Percentiles rank a stretch among this genome's conserved stretches.
Evolutionary conservation across 2,329 filamentous ascomycete genomes (phyloP).

Genomic region (Ceratocystis lukuohia): DNA sequence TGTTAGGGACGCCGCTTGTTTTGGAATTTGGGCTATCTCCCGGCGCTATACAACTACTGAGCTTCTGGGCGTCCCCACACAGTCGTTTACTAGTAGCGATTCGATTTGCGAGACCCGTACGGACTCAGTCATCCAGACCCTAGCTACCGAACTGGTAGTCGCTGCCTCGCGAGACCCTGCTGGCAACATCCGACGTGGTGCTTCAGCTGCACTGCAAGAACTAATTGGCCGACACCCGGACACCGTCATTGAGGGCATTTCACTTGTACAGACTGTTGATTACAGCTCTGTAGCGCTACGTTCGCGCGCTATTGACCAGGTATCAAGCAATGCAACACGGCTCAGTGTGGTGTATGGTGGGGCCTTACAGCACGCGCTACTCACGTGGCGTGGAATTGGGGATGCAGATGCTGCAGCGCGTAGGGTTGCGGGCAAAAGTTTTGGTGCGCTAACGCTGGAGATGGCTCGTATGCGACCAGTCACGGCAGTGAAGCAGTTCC

Average conservation of each 20-base stretch:
- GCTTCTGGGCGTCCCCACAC: constrained; percentile 47
- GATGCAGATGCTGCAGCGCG: constrained; percentile 64
- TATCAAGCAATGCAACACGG: constrained; percentile 54
- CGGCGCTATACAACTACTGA: constrained; percentile 74
- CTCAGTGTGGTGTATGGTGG: constrained; percentile 56
- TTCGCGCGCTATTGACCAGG: constrained; percentile 64
- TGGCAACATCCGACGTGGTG: constrained; percentile 83
- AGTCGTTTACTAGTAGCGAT: constrained; percentile 33
- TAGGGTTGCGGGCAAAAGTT: constrained; percentile 54
- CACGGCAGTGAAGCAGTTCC: constrained; percentile 24
- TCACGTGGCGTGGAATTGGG: constrained; percentile 80
- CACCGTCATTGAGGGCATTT: constrained; percentile 66
- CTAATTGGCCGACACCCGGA: constrained; percentile 86
- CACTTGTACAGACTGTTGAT: constrained; percentile 77
- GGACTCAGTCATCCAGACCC: constrained; percentile 52
- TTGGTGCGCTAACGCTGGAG: constrained; percentile 45
- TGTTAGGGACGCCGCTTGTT: constrained; percentile 88
- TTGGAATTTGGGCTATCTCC: constrained; percentile 87
- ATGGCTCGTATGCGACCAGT: constrained; percentile 24
- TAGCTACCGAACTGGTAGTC: constrained; percentile 70
- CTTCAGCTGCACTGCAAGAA: constrained; percentile 88
- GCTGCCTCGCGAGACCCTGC: constrained; percentile 76
- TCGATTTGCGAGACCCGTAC: constrained; percentile 22
- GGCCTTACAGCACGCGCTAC: constrained; percentile 54
- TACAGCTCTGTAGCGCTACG: constrained; percentile 88